These are phyloP conservation scores for Fibroporia radiculosa DNA, from an alignment of 768 basidiomycete genomes.

Conservation along the genomic window DNA sequence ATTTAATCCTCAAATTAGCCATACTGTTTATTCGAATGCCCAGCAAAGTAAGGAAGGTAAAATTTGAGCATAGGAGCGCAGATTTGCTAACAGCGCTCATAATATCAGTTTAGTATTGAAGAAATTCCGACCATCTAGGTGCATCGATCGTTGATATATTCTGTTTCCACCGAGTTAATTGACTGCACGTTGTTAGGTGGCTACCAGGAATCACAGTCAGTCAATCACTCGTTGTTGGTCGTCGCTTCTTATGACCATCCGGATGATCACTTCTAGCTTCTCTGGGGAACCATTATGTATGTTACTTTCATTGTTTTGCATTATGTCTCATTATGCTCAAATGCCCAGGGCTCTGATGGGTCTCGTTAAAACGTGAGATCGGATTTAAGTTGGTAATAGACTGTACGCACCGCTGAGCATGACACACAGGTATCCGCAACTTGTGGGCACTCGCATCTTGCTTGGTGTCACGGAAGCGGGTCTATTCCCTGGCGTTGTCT, in stretches of 20 bases:
- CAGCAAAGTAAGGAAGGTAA: conserved; percentile 46
- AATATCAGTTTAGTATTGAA: conserved; percentile 48
- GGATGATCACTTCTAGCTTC: conserved; percentile 28
- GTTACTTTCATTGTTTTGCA: conserved; percentile 8
- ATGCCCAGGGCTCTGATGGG: conserved; percentile 51
- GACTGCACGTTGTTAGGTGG: conserved; percentile 34
- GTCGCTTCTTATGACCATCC: not conserved
- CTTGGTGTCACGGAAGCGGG: conserved; percentile 66
- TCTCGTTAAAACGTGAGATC: conserved; percentile 50
- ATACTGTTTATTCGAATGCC: conserved; percentile 60
- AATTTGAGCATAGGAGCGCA: not conserved
- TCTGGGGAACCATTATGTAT: conserved; percentile 61
- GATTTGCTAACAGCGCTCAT: not conserved
- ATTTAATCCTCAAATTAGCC: conserved; percentile 27
- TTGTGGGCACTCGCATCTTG: conserved; percentile 48
- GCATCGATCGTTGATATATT: conserved; percentile 7
- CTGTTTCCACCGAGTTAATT: not conserved
- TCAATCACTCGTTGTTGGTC: not conserved
- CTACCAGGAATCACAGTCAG: conserved; percentile 57
- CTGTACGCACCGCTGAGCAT: not conserved
- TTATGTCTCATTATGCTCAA: not conserved
- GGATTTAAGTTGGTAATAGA: not conserved
- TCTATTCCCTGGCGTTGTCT: conserved; percentile 65
- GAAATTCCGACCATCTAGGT: conserved; percentile 57
- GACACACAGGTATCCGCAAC: conserved; percentile 46